Evolutionary conservation across 1,139 yeast species (phyloP).

Genomic region (Hemisphaericaspora lyxosophila): DNA sequence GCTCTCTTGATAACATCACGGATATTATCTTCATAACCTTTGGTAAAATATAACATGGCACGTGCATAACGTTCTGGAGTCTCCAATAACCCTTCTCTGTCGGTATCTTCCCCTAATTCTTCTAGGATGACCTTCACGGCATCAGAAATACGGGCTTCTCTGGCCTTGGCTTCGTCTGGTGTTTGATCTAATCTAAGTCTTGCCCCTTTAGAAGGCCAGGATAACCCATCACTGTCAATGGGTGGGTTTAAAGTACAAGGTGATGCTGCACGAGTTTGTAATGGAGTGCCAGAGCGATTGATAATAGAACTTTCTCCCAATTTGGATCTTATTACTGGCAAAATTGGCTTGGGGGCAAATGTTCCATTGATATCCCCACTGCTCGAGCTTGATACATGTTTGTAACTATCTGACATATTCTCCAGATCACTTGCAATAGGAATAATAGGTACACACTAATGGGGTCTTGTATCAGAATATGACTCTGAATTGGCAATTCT

Average conservation of each 20-base stretch:
- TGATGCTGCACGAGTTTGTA: slow-evolving; percentile 76
- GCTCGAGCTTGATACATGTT: slow-evolving; percentile 1
- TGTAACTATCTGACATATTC: slow-evolving; percentile 1
- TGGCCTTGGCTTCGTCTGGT: slow-evolving; percentile 54
- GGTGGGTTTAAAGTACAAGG: slow-evolving; percentile 85
- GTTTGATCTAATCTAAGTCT: slow-evolving; percentile 68
- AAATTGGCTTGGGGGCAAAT: slow-evolving; percentile 22
- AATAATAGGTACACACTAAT: no score
- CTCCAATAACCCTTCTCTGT: slow-evolving; percentile 85
- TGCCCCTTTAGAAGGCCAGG: slow-evolving; percentile 95
- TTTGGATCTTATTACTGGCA: slow-evolving; percentile 26
- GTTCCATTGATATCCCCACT: slow-evolving; percentile 15
- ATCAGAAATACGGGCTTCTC: slow-evolving; percentile 75
- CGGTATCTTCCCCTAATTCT: slow-evolving; percentile 90
- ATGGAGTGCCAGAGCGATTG: slow-evolving; percentile 36
- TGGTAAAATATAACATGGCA: slow-evolving; percentile 93
- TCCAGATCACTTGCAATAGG: no score
- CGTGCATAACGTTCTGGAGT: slow-evolving; percentile 96
- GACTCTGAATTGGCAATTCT: slow-evolving; percentile 1
- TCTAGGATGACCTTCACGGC: slow-evolving; percentile 81
- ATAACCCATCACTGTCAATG: slow-evolving; percentile 83
- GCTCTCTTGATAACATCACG: slow-evolving; percentile 91
- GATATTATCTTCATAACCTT: slow-evolving; percentile 93
- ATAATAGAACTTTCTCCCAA: slow-evolving; percentile 15
- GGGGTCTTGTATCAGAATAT: background rate